Conservation (phyloP, 2,329 filamentous ascomycete species). For the Clonostachys rosea region DNA sequence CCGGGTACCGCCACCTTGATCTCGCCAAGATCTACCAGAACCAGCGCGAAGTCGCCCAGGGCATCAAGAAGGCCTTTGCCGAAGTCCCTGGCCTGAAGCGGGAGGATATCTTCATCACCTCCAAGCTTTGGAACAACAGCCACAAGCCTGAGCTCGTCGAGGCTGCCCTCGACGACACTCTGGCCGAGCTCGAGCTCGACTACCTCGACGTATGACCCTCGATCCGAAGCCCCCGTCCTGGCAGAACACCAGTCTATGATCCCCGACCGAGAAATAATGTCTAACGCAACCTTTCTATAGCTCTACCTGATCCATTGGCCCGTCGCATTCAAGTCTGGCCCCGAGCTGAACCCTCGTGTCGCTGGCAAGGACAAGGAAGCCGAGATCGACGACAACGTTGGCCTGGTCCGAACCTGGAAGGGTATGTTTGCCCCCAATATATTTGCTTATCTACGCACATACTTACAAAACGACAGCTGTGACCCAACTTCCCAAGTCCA, state of each 20-base stretch:
- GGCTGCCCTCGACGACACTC: conserved; percentile 48
- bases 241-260: not conserved
- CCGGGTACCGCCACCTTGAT: conserved; percentile 60
- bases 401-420: conserved; percentile 38
- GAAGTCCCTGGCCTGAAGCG: conserved; percentile 47
- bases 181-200: conserved; percentile 49
- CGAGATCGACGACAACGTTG: conserved; percentile 36
- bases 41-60: conserved; percentile 53
- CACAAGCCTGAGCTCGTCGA: conserved; percentile 57
- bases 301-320: conserved; percentile 64
- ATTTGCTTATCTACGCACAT: not conserved
- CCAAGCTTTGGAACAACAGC: conserved; percentile 60
- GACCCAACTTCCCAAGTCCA: conserved; percentile 53
- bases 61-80: conserved; percentile 40
- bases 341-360: conserved; percentile 38
- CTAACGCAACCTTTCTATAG: conserved; percentile 11
- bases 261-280: not conserved
- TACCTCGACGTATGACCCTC: conserved; percentile 44
- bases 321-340: conserved; percentile 32
- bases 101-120: conserved; percentile 57
- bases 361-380: conserved; percentile 24
- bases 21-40: conserved; percentile 57
- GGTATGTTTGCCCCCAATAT: conserved; percentile 9
- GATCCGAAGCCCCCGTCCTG: not conserved
- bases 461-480: conserved; percentile 21